Percentiles rank a stretch among this genome's conserved stretches.
These are phyloP conservation scores for Annulohypoxylon stygium DNA, from an alignment of 495 filamentous ascomycete genomes.

Conservation along the genomic window DNA sequence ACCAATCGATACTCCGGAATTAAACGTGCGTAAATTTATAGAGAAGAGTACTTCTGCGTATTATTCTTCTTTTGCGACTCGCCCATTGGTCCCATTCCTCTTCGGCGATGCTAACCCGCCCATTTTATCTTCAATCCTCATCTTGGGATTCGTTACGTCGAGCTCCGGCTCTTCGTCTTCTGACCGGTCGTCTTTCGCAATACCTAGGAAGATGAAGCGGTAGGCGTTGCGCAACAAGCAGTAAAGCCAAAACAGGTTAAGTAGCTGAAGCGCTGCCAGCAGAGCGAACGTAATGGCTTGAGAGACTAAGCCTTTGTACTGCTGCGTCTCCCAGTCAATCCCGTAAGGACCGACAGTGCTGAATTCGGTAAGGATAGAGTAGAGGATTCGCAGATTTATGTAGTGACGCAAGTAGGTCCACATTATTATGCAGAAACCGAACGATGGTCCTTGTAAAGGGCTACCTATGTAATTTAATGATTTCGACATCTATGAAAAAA, in stretches of 20 bases:
- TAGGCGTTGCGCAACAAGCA: constrained; percentile 79
- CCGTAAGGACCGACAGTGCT: constrained; percentile 86
- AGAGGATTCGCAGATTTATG: constrained; percentile 88
- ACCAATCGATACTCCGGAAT: neutral
- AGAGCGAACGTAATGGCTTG: constrained; percentile 77
- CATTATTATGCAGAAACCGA: constrained; percentile 78
- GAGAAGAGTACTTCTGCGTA: neutral
- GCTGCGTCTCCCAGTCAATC: constrained; percentile 82
- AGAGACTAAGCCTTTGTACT: constrained; percentile 83
- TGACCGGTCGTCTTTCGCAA: constrained; percentile 64
- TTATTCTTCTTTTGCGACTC: neutral
- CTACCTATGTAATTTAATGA: constrained; percentile 90
- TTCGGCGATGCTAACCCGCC: neutral
- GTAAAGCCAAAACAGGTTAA: constrained; percentile 89
- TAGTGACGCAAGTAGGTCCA: constrained; percentile 96
- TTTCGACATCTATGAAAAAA: constrained; percentile 78
- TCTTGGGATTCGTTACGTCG: constrained; percentile 25
- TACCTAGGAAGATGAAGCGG: constrained; percentile 60
- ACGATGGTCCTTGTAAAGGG: constrained; percentile 80
- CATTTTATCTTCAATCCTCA: neutral
- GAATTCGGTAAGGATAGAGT: constrained; percentile 85
- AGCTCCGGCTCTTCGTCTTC: constrained; percentile 62
- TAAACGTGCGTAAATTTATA: neutral
- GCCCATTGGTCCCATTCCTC: neutral
- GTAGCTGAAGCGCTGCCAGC: constrained; percentile 77